Evolutionary conservation across 2,329 filamentous ascomycete genomes (phyloP).

Genomic region (Knufia petricola): DNA sequence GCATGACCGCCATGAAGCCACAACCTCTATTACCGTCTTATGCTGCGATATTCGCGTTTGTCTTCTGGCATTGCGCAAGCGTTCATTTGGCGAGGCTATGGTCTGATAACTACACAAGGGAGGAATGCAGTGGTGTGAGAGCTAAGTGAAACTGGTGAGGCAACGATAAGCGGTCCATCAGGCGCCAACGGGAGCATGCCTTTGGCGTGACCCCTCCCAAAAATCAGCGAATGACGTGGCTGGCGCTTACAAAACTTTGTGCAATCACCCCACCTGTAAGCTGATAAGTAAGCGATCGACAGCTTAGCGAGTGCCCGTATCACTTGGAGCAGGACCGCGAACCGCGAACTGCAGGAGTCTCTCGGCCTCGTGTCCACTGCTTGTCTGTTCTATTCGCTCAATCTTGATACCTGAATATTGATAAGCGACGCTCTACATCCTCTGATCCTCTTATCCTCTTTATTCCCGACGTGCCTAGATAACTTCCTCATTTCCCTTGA

Average conservation of each 20-base stretch:
- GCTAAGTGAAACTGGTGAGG: background rate
- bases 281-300: background rate
- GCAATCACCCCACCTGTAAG: background rate
- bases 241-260: background rate
- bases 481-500: background rate
- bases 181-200: background rate
- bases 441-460: background rate
- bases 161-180: background rate
- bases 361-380: background rate
- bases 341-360: conserved; percentile 2
- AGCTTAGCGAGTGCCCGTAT: background rate
- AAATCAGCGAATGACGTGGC: conserved; percentile 2
- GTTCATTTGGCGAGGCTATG: background rate
- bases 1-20: no score
- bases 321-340: background rate
- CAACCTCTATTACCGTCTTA: no score
- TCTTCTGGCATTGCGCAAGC: background rate
- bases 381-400: conserved; percentile 1
- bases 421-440: background rate
- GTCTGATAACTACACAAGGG: background rate
- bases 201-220: background rate
- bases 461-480: background rate
- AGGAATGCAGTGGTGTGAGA: background rate
- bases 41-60: background rate
- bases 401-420: background rate